Conservation (phyloP, 805 yeast genomes). For the Lipomyces lipofer region DNA sequence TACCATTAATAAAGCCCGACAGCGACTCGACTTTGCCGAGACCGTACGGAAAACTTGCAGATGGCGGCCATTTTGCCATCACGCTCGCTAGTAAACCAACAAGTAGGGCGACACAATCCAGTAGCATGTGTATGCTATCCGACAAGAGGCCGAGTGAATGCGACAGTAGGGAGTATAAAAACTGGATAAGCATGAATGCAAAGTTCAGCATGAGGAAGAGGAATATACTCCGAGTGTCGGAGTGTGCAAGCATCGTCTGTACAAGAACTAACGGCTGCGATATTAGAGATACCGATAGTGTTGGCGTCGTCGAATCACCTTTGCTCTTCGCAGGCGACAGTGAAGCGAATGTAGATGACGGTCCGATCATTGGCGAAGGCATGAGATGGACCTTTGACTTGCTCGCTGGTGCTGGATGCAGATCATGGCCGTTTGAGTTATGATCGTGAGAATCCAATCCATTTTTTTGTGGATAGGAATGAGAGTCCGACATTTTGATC, state of each 20-base stretch:
- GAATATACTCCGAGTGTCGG: slow-evolving; percentile 85
- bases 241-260: slow-evolving; percentile 45
- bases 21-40: slow-evolving; percentile 80
- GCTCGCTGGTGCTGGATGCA: background rate
- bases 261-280: slow-evolving; percentile 27
- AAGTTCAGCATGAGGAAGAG: slow-evolving; percentile 82
- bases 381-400: slow-evolving; percentile 8
- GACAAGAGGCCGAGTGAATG: slow-evolving; percentile 88
- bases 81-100: slow-evolving; percentile 87
- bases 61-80: slow-evolving; percentile 58
- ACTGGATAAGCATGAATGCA: slow-evolving; percentile 91
- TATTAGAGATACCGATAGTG: slow-evolving; percentile 3
- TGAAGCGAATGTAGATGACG: slow-evolving; percentile 9
- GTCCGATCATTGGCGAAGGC: slow-evolving; percentile 9
- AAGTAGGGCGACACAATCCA: slow-evolving; percentile 88
- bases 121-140: slow-evolving; percentile 93
- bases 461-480: slow-evolving; percentile 5
- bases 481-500: slow-evolving; percentile 7
- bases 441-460: background rate
- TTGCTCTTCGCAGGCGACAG: background rate
- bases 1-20: slow-evolving; percentile 95
- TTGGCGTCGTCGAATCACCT: background rate
- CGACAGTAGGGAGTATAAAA: slow-evolving; percentile 87
- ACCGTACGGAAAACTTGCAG: slow-evolving; percentile 82
- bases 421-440: too few species aligned